Base-by-base conservation (phyloP, 1,139 yeast species). In the Groenewaldozyma auringiensis region DNA sequence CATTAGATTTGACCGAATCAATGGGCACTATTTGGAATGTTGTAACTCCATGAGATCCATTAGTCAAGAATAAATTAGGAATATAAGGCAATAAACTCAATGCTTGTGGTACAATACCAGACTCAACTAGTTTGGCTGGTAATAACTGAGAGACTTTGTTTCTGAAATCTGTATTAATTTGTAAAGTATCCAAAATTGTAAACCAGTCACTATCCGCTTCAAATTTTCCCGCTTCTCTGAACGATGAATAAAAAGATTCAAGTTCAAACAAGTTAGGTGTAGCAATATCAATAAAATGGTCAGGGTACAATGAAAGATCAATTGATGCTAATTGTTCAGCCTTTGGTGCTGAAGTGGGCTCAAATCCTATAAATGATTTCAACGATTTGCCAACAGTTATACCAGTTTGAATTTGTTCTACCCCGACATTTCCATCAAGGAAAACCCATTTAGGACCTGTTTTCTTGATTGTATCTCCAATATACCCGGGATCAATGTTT, bases 331-430 rank as follows among this genome's bases (percentile, higher is more conserved):
- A 42, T 47, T 36, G 53, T 35, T 53, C 69, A 1, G 87, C 73
- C 56, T 86, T 86, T 1, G 78, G 71, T 1, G 67, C 70, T 1
- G 94, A 82, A 0, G 95, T 86, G 1, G 96, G 96, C 53, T 87
- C 96, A 49, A 81, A 69, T 1, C 83, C 67, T 1, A 81, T 63
- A 1, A 55, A 48, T 3, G 53, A 54, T 2, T 45, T 40, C 9
- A 21, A 11, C 4, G 29, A 31, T 6, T 51, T 49, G 2, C 50
- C 45, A 3, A 63, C 53, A 0, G 58, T 53, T 1, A 81, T 50
- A 0, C 80, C 67, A 4, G 64, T 58, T 17, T 65, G 57, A 48
- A 77, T 65, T 8, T 73, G 67, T 0, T 57, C 58, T 0, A 63
- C 55, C 1, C 83, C 74, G 8, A 87, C 64, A 57, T 87, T 87